Evolutionary conservation across 208 protist species (phyloP).

Genomic region (Tetramitus jugosus): DNA sequence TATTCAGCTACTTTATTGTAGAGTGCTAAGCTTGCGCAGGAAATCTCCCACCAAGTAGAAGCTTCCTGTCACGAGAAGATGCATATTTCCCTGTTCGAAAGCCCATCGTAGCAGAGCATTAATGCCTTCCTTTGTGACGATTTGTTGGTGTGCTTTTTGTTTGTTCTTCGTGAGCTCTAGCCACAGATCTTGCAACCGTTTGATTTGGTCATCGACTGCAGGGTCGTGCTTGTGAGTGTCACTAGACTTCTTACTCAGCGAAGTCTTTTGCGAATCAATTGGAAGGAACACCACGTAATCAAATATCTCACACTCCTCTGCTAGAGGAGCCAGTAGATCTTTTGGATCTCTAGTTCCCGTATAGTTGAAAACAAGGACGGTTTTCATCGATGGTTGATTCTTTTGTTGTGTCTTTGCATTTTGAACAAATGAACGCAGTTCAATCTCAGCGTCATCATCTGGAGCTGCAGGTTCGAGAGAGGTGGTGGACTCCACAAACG

Average conservation of each 20-base stretch:
- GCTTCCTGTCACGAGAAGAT: background rate
- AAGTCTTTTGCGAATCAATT: background rate
- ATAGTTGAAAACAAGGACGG: slow-evolving; percentile 7
- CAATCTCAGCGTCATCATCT: background rate
- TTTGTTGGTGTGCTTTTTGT: too few species aligned
- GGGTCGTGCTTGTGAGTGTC: background rate
- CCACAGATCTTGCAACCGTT: background rate
- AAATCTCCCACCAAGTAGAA: slow-evolving; percentile 10
- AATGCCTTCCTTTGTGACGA: background rate
- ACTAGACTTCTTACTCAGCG: background rate
- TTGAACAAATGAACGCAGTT: background rate
- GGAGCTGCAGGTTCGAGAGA: too few species aligned
- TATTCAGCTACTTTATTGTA: too few species aligned
- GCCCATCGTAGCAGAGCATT: background rate
- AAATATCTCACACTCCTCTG: background rate
- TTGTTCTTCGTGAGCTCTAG: background rate
- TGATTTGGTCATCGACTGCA: background rate
- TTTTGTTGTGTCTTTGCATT: background rate
- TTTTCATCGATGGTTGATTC: too few species aligned
- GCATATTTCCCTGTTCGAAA: background rate
- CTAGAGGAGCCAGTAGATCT: background rate
- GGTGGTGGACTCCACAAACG: background rate
- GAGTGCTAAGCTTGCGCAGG: background rate
- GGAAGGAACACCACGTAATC: slow-evolving; percentile 4
- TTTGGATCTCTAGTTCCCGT: slow-evolving; percentile 5